These are phyloP conservation scores for Colletotrichum cereale DNA, from an alignment of 2,329 filamentous ascomycete species.

Conservation along the genomic window DNA sequence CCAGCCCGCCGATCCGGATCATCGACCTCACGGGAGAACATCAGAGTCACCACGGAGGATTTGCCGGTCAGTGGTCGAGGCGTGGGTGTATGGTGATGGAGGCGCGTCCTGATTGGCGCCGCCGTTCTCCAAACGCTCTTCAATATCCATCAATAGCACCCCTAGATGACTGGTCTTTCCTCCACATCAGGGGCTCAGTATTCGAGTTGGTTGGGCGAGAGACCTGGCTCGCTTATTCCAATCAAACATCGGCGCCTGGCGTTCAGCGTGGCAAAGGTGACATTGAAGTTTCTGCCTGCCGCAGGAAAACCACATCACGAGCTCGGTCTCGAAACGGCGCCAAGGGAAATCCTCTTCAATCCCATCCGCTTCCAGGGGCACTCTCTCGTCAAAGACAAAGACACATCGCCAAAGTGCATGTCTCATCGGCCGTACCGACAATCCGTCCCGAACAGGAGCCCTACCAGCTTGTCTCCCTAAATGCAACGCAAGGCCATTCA, in stretches of 20 bases:
- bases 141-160: background rate
- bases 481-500: background rate
- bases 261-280: conserved; percentile 21
- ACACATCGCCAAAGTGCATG: background rate
- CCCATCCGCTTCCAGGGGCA: background rate
- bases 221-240: conserved; percentile 7
- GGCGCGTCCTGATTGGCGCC: background rate
- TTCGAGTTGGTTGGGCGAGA: background rate
- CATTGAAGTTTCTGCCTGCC: conserved; percentile 5
- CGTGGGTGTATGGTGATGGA: background rate
- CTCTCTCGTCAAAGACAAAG: background rate
- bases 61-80: background rate
- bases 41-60: background rate
- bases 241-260: background rate
- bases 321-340: conserved; percentile 14
- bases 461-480: background rate
- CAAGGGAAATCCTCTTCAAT: background rate
- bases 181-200: background rate
- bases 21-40: background rate
- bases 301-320: conserved; percentile 18
- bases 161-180: too few species aligned
- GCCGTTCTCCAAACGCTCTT: background rate
- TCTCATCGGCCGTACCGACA: conserved; percentile 16
- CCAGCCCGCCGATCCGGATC: background rate
- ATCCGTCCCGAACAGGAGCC: background rate